Base-by-base conservation (phyloP, 345 rosid genomes). In the Gossypioides kirkii region DNA sequence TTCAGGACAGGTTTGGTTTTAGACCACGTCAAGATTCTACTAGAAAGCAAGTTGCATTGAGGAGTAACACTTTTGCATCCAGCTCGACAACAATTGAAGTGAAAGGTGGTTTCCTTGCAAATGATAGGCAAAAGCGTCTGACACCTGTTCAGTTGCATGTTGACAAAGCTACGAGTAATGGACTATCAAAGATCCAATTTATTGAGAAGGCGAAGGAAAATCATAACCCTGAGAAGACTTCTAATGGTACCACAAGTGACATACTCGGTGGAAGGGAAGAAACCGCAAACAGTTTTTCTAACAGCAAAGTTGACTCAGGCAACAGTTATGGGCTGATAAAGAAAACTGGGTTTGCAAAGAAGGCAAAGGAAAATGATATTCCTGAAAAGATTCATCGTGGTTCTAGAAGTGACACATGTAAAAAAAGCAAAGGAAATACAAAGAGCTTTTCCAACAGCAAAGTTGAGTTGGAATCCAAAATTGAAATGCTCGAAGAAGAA, bases 401-500 rank as follows among this genome's bases (percentile, higher is more conserved):
- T 70, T 59, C 59, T 68, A 64, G 12, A 20, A 61, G 28, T 77
- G 42, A 74, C 62, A 49, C 69, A 8, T 69, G 9, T 20, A 69
- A 58, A 63, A 70, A 38, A 61, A 67, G 62, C 10, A 73, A 77
- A 73, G 73, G 67, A 73, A 76, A 43, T 23, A 11, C 55, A 47
- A 74, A 79, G 28, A 85, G 73, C 58, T 67, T 41, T 76, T 83
- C 69, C 42, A 76, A 75, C 38, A 77, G 70, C 56, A 83, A 81
- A 56, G 82, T 78, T 66, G 83, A 77, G 41, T 76, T 85, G 74
- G 88, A 85, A 50, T 70, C 86, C 59, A 86, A 71, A 80, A 78
- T 86, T 47, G 90, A 88, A 77, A 83, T 78, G 80, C 87, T 92
- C 36, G 86, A 90, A 83, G 98, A 94, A 81, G 97, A 94, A 79